Percentiles rank a stretch among this genome's conserved stretches.
Evolutionary conservation across 2,329 filamentous ascomycete species (phyloP).

Genomic region (Aspergillus caelatus): DNA sequence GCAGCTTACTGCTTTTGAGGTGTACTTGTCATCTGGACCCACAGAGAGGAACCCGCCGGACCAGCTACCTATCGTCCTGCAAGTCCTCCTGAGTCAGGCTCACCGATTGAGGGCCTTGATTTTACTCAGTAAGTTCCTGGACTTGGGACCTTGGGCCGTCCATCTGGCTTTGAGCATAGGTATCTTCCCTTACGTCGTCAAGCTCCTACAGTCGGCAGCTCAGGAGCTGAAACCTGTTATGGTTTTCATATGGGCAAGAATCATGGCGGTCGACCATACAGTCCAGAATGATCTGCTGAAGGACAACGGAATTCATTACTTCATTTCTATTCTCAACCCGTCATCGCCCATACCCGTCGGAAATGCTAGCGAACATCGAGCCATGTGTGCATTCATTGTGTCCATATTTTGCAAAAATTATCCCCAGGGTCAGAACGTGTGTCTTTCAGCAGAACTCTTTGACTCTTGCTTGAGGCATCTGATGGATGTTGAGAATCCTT

Average conservation of each 20-base stretch:
- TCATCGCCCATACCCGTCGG: slow-evolving; percentile 79
- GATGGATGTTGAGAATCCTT: slow-evolving; percentile 80
- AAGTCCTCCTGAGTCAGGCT: slow-evolving; percentile 93
- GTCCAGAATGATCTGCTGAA: slow-evolving; percentile 94
- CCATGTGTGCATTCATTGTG: slow-evolving; percentile 98
- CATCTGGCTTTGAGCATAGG: slow-evolving; percentile 95
- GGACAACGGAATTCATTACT: slow-evolving; percentile 96
- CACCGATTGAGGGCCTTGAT: slow-evolving; percentile 90
- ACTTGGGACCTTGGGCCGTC: slow-evolving; percentile 97
- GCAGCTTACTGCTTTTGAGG: slow-evolving; percentile 94
- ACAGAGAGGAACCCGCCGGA: slow-evolving; percentile 86
- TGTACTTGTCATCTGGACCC: slow-evolving; percentile 84
- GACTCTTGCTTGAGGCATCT: slow-evolving; percentile 83
- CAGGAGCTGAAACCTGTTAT: slow-evolving; percentile 95
- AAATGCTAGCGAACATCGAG: slow-evolving; percentile 91
- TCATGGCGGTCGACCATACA: slow-evolving; percentile 90
- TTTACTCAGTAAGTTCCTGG: slow-evolving; percentile 87
- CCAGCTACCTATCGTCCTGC: slow-evolving; percentile 92
- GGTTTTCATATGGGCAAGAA: slow-evolving; percentile 98
- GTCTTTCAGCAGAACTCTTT: slow-evolving; percentile 87
- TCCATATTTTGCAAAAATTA: slow-evolving; percentile 97
- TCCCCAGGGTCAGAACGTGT: slow-evolving; percentile 87
- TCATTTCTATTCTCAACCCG: slow-evolving; percentile 88
- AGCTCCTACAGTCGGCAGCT: slow-evolving; percentile 91
- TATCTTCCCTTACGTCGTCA: slow-evolving; percentile 98